A percentile compares a stretch with the other conserved stretches of the same genome.
phyloP scores from a whole-genome alignment of 1,284 basidiomycete species.

The Cystobasidium pallidum region DNA sequence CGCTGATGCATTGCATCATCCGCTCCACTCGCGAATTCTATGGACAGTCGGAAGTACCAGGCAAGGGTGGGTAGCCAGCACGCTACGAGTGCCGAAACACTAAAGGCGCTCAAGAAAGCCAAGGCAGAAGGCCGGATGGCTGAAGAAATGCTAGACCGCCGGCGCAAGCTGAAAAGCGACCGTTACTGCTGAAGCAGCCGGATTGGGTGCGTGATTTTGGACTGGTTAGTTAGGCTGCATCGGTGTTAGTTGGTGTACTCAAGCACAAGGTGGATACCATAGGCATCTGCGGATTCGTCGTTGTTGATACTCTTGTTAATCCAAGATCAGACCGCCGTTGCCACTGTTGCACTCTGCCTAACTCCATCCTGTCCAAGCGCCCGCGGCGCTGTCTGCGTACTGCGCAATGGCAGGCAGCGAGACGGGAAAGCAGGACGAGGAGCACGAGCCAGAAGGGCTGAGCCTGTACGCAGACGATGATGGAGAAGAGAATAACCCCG shows the following conservation, averaged over 20 bases:
- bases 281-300: no score
- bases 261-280: no score
- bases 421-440: neutral
- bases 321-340: no score
- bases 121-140: slow-evolving; percentile 82
- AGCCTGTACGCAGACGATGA: slow-evolving; percentile 41
- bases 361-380: neutral
- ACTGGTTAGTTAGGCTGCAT: no score
- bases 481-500: slow-evolving; percentile 21
- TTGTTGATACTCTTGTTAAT: no score
- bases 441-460: slow-evolving; percentile 21
- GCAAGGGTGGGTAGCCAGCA: slow-evolving; percentile 82
- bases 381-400: neutral
- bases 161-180: slow-evolving; percentile 79
- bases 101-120: slow-evolving; percentile 79
- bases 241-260: no score
- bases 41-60: slow-evolving; percentile 71
- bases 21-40: neutral
- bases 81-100: slow-evolving; percentile 69
- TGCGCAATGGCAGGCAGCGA: neutral
- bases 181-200: slow-evolving; percentile 25
- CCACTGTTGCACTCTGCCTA: neutral
- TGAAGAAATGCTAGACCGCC: slow-evolving; percentile 83
- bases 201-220: no score
- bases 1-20: slow-evolving; percentile 1